A percentile compares a stretch with the other conserved stretches of the same genome.
These are phyloP conservation scores for Inga leiocalycina DNA, from an alignment of 306 rosid species.

Conservation along the genomic window DNA sequence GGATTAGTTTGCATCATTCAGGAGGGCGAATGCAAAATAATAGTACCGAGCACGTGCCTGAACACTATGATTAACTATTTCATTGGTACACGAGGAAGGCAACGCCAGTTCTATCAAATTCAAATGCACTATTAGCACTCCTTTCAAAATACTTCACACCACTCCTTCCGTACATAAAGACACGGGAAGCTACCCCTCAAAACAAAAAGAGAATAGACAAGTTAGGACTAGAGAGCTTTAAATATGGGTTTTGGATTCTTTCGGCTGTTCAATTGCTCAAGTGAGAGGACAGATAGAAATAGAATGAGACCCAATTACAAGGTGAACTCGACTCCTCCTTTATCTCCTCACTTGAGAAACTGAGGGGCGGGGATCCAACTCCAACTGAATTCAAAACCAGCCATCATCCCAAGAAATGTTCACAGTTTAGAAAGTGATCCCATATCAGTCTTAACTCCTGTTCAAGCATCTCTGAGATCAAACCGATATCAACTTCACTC, in stretches of 20 bases:
- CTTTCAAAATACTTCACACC: no score
- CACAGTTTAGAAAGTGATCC: slow-evolving; percentile 42
- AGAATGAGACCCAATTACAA: neutral
- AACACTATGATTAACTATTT: neutral
- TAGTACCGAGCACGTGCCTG: neutral
- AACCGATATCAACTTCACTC: slow-evolving; percentile 24
- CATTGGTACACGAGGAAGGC: neutral
- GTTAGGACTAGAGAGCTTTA: no score
- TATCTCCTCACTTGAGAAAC: neutral
- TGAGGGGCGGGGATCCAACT: neutral
- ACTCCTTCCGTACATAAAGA: no score
- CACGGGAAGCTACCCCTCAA: no score
- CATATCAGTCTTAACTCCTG: slow-evolving; percentile 47
- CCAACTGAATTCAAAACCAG: neutral
- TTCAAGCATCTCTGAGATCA: slow-evolving; percentile 50
- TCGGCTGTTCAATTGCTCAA: neutral
- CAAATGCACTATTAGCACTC: neutral
- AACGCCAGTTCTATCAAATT: neutral
- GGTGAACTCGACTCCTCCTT: neutral
- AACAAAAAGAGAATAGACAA: no score
- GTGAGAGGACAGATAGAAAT: neutral
- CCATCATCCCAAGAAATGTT: slow-evolving; percentile 35
- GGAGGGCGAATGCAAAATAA: neutral
- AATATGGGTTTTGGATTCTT: no score
- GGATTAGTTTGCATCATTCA: neutral